These are phyloP conservation scores for Lactarius evosmus DNA, from an alignment of 768 basidiomycete species.

Conservation along the genomic window DNA sequence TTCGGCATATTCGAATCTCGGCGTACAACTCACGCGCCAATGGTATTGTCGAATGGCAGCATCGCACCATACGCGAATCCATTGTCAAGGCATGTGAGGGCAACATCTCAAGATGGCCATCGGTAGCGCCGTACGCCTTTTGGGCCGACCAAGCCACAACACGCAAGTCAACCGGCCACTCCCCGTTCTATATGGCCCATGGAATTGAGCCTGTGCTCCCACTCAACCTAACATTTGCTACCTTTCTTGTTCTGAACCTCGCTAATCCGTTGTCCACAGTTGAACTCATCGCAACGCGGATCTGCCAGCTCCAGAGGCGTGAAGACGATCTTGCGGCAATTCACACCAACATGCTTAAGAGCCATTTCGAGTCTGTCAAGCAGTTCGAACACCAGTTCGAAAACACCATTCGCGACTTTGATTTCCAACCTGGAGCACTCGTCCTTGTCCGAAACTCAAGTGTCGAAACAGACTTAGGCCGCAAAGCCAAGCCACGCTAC, in stretches of 20 bases:
- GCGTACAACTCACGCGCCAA: constrained; percentile 44
- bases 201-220: constrained; percentile 30
- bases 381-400: constrained; percentile 18
- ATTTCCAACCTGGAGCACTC: constrained; percentile 31
- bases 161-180: constrained; percentile 33
- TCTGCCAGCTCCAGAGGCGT: constrained; percentile 22
- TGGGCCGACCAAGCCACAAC: constrained; percentile 40
- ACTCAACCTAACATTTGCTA: constrained; percentile 25
- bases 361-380: background rate
- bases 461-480: constrained; percentile 28
- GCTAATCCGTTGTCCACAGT: constrained; percentile 3
- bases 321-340: constrained; percentile 7
- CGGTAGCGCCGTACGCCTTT: constrained; percentile 31
- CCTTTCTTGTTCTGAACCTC: background rate
- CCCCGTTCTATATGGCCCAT: constrained; percentile 30
- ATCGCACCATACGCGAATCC: constrained; percentile 35
- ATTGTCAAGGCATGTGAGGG: constrained; percentile 38
- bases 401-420: constrained; percentile 27
- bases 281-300: constrained; percentile 23
- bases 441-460: constrained; percentile 32
- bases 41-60: constrained; percentile 37
- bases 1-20: constrained; percentile 41
- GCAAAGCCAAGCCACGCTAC: constrained; percentile 30
- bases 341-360: background rate
- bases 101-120: constrained; percentile 36